Evolutionary conservation across 768 basidiomycete species (phyloP).

Genomic region (Aureoboletus auriporus): DNA sequence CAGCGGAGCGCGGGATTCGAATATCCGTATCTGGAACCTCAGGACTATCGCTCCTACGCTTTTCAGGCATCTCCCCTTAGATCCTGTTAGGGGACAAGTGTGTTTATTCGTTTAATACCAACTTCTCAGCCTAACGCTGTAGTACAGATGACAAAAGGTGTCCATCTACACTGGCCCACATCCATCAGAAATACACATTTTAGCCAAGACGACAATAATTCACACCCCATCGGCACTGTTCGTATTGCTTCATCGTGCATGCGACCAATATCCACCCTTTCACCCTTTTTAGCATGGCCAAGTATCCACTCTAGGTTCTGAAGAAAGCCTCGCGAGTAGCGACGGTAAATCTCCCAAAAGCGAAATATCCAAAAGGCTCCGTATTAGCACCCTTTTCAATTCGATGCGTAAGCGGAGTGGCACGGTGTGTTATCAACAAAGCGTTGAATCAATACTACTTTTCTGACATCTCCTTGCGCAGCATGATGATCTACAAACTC

Average conservation of each 20-base stretch:
- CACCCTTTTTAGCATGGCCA: background rate
- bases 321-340: background rate
- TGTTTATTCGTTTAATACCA: background rate
- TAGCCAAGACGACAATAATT: background rate
- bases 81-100: conserved; percentile 14
- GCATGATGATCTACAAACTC: background rate
- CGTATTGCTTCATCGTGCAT: background rate
- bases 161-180: background rate
- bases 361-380: background rate
- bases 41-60: conserved; percentile 9
- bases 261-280: background rate
- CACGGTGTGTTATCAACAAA: conserved; percentile 1
- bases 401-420: background rate
- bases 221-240: background rate
- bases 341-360: background rate
- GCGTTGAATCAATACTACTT: background rate
- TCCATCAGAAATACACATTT: background rate
- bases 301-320: background rate
- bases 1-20: conserved; percentile 13
- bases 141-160: background rate
- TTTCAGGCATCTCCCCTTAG: conserved; percentile 8
- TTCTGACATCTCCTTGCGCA: background rate
- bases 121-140: background rate
- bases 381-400: background rate
- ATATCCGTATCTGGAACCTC: conserved; percentile 16